Evolutionary conservation across 768 basidiomycete species (phyloP).

Genomic region (Leucogyrophana mollusca): DNA sequence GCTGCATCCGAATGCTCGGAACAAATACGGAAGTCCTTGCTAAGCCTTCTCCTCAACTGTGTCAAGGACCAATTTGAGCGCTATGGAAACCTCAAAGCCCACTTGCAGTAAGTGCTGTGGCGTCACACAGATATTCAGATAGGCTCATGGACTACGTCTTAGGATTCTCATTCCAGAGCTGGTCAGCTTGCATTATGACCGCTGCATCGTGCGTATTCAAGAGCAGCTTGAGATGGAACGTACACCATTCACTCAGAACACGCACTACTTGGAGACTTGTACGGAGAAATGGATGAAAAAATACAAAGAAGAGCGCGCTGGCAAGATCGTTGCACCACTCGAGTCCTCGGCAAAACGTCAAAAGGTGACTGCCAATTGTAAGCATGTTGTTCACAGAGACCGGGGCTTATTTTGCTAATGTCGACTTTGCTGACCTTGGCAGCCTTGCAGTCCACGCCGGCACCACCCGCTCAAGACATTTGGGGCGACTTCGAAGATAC

Average conservation of each 20-base stretch:
- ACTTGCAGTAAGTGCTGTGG: conserved; percentile 24
- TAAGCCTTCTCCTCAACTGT: conserved; percentile 18
- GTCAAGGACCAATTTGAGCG: conserved; percentile 32
- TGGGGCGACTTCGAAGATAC: too few relatives aligned
- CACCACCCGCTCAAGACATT: too few relatives aligned
- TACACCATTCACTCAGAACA: conserved; percentile 31
- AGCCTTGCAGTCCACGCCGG: too few relatives aligned
- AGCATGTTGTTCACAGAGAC: too few relatives aligned
- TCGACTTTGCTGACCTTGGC: too few relatives aligned
- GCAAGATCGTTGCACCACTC: too few relatives aligned
- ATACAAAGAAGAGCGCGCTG: conserved; percentile 3
- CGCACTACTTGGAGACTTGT: conserved; percentile 10
- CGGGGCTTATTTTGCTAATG: too few relatives aligned
- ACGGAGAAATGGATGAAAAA: conserved; percentile 13
- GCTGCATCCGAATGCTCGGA: conserved; percentile 30
- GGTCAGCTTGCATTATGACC: conserved; percentile 15
- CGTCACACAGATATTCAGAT: neutral
- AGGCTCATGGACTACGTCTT: neutral
- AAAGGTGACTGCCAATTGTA: too few relatives aligned
- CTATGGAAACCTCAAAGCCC: conserved; percentile 27
- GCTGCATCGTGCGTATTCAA: conserved; percentile 10
- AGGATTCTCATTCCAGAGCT: conserved; percentile 22
- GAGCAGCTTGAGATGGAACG: conserved; percentile 35
- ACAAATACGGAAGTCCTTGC: conserved; percentile 18
- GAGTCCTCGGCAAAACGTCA: too few relatives aligned